A percentile compares a stretch with the other conserved stretches of the same genome.
These are phyloP conservation scores for Ajuga chamaepitys DNA, from an alignment of 257 asterid species.

Conservation along the genomic window DNA sequence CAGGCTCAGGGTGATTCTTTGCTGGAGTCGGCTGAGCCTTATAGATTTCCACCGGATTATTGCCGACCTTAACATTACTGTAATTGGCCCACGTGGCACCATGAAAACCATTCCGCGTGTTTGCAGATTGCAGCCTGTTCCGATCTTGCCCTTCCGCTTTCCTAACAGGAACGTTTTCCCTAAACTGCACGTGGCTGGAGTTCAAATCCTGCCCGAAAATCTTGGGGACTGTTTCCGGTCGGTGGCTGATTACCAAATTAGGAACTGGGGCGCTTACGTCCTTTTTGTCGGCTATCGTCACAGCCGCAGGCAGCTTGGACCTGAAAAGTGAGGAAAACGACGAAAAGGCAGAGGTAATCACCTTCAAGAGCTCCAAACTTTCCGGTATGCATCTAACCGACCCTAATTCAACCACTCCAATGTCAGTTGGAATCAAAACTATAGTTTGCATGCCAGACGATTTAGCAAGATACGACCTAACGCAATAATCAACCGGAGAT, in stretches of 20 bases:
- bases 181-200: conserved; percentile 18
- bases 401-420: conserved; percentile 91
- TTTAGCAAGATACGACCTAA: conserved; percentile 75
- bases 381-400: conserved; percentile 73
- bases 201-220: conserved; percentile 70
- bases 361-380: conserved; percentile 44
- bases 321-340: conserved; percentile 34
- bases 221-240: conserved; percentile 35
- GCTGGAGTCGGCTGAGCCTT: conserved; percentile 29
- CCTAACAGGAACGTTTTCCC: conserved; percentile 39
- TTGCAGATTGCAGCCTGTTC: conserved; percentile 29
- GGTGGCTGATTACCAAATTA: conserved; percentile 25
- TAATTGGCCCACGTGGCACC: conserved; percentile 32
- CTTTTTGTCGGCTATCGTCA: conserved; percentile 30
- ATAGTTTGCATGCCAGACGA: conserved; percentile 85
- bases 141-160: conserved; percentile 32
- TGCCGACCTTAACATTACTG: conserved; percentile 28
- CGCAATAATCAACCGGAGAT: conserved; percentile 50
- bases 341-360: conserved; percentile 51
- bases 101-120: conserved; percentile 41
- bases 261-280: conserved; percentile 22
- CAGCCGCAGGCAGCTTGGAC: conserved; percentile 39
- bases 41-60: conserved; percentile 27
- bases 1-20: conserved; percentile 21
- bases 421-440: conserved; percentile 75